Conservation (phyloP, 1,139 yeast genomes). For the Eremothecium cymbalariae region DNA sequence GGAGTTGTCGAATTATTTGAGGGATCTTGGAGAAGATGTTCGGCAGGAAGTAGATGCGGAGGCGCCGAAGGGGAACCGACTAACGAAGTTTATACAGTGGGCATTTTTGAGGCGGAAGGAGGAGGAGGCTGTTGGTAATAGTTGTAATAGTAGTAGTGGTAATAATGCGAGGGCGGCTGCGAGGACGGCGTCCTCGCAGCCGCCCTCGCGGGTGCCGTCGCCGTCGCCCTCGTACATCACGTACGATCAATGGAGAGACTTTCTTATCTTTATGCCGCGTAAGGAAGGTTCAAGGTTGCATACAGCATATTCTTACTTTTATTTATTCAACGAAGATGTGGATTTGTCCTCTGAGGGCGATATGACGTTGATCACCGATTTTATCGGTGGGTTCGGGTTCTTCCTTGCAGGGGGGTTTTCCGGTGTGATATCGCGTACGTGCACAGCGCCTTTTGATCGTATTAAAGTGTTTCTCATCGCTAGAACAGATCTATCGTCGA, state of each 20-base stretch:
- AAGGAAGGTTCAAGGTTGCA: constrained; percentile 58
- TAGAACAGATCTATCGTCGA: constrained; percentile 70
- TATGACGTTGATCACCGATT: constrained; percentile 71
- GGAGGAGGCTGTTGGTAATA: constrained; percentile 37
- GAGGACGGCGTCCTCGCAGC: too few species aligned
- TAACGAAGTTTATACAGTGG: constrained; percentile 24
- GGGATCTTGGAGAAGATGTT: constrained; percentile 30
- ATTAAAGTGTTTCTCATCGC: constrained; percentile 90
- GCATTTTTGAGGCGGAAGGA: constrained; percentile 56
- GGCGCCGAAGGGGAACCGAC: constrained; percentile 6
- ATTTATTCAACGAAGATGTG: constrained; percentile 60
- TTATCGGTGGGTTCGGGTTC: constrained; percentile 77
- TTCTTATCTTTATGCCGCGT: constrained; percentile 74
- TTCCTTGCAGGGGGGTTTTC: constrained; percentile 92
- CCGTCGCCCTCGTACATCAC: constrained; percentile 67
- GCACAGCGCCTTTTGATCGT: constrained; percentile 96
- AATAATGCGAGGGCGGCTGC: too few species aligned
- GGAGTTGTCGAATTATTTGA: constrained; percentile 61
- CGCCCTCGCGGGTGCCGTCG: too few species aligned
- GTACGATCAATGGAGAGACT: constrained; percentile 79
- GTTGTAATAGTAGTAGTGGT: constrained; percentile 1
- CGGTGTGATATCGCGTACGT: constrained; percentile 94
- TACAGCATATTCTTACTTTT: constrained; percentile 65
- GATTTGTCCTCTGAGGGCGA: constrained; percentile 84
- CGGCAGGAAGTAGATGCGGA: constrained; percentile 4